Percentiles rank a stretch among this genome's conserved stretches.
phyloP scores from a whole-genome alignment of 495 filamentous ascomycete genomes.

The Antarctomyces pellizariae region DNA sequence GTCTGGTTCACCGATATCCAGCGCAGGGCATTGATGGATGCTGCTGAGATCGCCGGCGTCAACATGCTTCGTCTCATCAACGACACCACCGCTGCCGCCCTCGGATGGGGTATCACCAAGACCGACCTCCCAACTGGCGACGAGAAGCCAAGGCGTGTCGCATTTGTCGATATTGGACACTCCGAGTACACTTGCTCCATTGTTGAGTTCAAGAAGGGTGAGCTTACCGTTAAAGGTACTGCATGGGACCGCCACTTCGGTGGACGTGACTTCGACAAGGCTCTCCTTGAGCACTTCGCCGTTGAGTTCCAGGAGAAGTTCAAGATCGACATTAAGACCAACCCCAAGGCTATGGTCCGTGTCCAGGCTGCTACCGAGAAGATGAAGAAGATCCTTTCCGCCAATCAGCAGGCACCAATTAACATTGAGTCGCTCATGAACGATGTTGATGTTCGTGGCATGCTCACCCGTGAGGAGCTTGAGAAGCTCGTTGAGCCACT shows the following conservation, averaged over 20 bases:
- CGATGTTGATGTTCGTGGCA: slow-evolving; percentile 69
- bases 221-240: slow-evolving; percentile 82
- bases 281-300: slow-evolving; percentile 80
- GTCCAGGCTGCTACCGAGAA: slow-evolving; percentile 81
- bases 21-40: slow-evolving; percentile 72
- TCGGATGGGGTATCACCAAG: slow-evolving; percentile 97
- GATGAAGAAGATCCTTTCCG: slow-evolving; percentile 96
- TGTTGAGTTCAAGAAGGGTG: slow-evolving; percentile 93
- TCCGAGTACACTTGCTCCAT: slow-evolving; percentile 86
- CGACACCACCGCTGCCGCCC: slow-evolving; percentile 87
- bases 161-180: slow-evolving; percentile 90
- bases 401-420: slow-evolving; percentile 79
- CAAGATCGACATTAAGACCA: slow-evolving; percentile 70
- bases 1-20: slow-evolving; percentile 95
- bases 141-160: slow-evolving; percentile 81
- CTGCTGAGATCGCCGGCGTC: slow-evolving; percentile 81
- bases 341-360: slow-evolving; percentile 72
- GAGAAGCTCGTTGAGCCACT: slow-evolving; percentile 77
- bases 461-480: slow-evolving; percentile 86
- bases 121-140: slow-evolving; percentile 68
- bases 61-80: slow-evolving; percentile 90
- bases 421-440: slow-evolving; percentile 99
- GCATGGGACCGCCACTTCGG: slow-evolving; percentile 90
- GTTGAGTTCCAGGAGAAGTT: slow-evolving; percentile 87
- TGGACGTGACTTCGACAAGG: slow-evolving; percentile 91